Evolutionary conservation across 2,329 filamentous ascomycete genomes (phyloP).

Genomic region (Chlorencoelia australis): DNA sequence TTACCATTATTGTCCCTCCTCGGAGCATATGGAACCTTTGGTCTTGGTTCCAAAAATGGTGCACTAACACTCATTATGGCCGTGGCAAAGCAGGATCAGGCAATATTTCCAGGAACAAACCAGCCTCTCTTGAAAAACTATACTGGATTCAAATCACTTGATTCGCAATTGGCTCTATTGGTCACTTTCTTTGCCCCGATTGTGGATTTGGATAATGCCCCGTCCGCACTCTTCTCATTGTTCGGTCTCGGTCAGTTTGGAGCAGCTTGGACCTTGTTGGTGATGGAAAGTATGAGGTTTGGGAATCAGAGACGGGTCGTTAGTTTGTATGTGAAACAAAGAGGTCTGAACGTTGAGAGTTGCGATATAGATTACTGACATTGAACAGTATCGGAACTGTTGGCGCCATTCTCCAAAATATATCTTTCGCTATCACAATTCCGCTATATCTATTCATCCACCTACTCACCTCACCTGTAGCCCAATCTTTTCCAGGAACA

Average conservation of each 20-base stretch:
- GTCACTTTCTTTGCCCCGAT: conserved; percentile 22
- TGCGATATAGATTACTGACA: conserved; percentile 2
- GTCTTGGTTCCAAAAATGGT: conserved; percentile 14
- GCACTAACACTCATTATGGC: conserved; percentile 11
- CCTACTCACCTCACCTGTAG: conserved; percentile 33
- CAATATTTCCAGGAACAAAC: conserved; percentile 14
- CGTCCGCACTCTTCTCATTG: conserved; percentile 15
- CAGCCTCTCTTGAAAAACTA: conserved; percentile 14
- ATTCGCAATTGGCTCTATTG: conserved; percentile 15
- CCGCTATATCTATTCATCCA: conserved; percentile 35
- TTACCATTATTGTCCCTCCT: conserved; percentile 16
- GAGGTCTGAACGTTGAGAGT: not conserved
- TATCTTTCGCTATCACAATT: conserved; percentile 34
- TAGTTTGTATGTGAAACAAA: conserved; percentile 34
- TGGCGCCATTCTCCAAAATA: conserved; percentile 32
- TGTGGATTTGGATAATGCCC: conserved; percentile 8
- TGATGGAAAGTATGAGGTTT: conserved; percentile 34
- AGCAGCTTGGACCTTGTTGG: conserved; percentile 25
- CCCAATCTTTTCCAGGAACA: conserved; percentile 25
- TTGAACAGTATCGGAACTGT: conserved; percentile 27
- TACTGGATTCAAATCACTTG: conserved; percentile 16
- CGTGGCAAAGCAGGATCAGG: conserved; percentile 5
- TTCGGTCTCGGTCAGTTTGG: conserved; percentile 23
- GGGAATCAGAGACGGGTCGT: conserved; percentile 33
- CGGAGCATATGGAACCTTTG: conserved; percentile 12